Evolutionary conservation across 2,329 filamentous ascomycete genomes (phyloP).

Genomic region (Phyllosticta paracitricarpa): DNA sequence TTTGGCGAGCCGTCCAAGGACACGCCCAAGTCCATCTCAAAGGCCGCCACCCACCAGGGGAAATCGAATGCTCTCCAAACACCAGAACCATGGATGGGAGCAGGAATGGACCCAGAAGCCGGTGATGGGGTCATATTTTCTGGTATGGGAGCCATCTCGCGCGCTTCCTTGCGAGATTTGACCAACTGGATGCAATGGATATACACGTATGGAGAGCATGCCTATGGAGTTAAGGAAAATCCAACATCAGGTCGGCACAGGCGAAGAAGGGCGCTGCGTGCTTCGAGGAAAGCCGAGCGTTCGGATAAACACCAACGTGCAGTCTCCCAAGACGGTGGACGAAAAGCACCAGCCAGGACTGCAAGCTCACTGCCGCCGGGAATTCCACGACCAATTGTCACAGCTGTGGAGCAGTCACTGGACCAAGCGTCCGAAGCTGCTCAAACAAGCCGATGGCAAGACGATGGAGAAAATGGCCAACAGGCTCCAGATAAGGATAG

Average conservation of each 20-base stretch:
- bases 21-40: constrained; percentile 10
- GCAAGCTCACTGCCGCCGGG: constrained; percentile 19
- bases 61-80: not conserved
- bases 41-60: not conserved
- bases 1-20: constrained; percentile 54
- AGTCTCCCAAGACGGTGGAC: not conserved
- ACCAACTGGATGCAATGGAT: constrained; percentile 83
- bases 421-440: constrained; percentile 32
- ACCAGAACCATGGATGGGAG: constrained; percentile 59
- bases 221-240: constrained; percentile 77
- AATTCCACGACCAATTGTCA: constrained; percentile 39
- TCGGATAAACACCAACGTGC: not conserved
- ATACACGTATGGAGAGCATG: constrained; percentile 70
- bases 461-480: constrained; percentile 11
- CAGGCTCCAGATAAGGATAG: constrained; percentile 24
- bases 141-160: constrained; percentile 63
- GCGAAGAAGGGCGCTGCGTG: constrained; percentile 31
- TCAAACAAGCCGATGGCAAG: constrained; percentile 13
- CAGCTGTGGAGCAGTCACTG: constrained; percentile 34
- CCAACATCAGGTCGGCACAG: constrained; percentile 55
- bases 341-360: not conserved
- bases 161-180: constrained; percentile 60
- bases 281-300: constrained; percentile 16
- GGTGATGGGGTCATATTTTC: constrained; percentile 82
- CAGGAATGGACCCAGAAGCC: constrained; percentile 54